Conservation (phyloP, 2,329 filamentous ascomycete species). For the Aspergillus phoenicis region DNA sequence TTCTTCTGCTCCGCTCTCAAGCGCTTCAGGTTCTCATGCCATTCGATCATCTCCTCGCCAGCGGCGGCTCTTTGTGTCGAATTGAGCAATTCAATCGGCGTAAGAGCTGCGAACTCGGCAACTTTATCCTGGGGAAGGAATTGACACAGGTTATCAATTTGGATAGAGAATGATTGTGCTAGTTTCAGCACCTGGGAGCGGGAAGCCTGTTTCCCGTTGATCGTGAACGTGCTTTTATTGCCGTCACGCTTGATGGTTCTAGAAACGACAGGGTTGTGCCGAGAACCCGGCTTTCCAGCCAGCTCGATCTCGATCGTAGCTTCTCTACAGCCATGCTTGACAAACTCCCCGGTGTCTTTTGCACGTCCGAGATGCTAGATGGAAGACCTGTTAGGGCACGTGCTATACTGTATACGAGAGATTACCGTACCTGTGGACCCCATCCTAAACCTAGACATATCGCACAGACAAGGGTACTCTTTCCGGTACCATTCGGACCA, state of each 20-base stretch:
- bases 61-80: conserved; percentile 90
- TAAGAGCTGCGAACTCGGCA: conserved; percentile 85
- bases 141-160: conserved; percentile 97
- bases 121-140: conserved; percentile 96
- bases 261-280: conserved; percentile 70
- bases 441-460: conserved; percentile 92
- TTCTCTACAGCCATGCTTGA: conserved; percentile 80
- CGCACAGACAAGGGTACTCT: conserved; percentile 95
- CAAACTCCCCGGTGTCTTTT: conserved; percentile 82
- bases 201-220: conserved; percentile 66
- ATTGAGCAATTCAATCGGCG: conserved; percentile 75
- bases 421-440: conserved; percentile 59
- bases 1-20: conserved; percentile 71
- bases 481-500: conserved; percentile 96
- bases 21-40: conserved; percentile 73
- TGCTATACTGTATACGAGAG: neutral
- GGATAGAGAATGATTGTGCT: conserved; percentile 75
- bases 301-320: conserved; percentile 91
- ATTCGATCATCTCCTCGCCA: conserved; percentile 74
- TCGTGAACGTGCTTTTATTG: conserved; percentile 75
- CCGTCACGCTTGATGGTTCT: conserved; percentile 79
- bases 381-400: neutral
- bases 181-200: conserved; percentile 69
- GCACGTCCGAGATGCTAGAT: conserved; percentile 76
- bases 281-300: conserved; percentile 59